Conservation (phyloP, 257 asterid genomes). For the Pogostemon cablin region DNA sequence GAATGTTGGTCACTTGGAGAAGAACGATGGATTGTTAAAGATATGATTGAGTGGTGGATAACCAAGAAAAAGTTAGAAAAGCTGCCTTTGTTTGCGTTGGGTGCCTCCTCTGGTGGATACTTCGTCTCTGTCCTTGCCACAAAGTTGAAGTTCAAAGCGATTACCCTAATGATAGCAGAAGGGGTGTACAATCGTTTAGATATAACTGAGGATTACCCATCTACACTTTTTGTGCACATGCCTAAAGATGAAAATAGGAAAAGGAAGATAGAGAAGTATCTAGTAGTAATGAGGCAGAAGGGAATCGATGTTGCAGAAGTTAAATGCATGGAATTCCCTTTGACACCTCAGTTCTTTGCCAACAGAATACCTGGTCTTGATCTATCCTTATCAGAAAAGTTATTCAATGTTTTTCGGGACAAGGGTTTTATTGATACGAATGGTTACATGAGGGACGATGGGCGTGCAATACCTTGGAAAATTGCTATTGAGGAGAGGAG, state of each 20-base stretch:
- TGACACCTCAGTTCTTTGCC: constrained; percentile 61
- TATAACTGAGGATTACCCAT: constrained; percentile 57
- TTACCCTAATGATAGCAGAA: constrained; percentile 84
- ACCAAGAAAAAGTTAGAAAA: constrained; percentile 53
- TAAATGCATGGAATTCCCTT: constrained; percentile 75
- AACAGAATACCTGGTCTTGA: constrained; percentile 70
- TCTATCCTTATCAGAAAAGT: constrained; percentile 44
- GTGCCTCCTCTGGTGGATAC: constrained; percentile 97
- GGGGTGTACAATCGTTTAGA: constrained; percentile 71
- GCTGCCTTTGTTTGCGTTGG: constrained; percentile 79
- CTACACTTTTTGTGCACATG: constrained; percentile 94
- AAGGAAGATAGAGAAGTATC: constrained; percentile 56
- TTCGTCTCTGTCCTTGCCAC: constrained; percentile 82
- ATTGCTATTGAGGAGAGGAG: constrained; percentile 57
- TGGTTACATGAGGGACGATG: constrained; percentile 87
- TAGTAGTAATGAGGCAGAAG: constrained; percentile 54
- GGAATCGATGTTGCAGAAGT: constrained; percentile 73
- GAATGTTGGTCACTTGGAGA: constrained; percentile 82
- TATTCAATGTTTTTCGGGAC: constrained; percentile 58
- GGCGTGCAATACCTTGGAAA: constrained; percentile 79
- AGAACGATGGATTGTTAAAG: constrained; percentile 58
- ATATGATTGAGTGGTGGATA: constrained; percentile 69
- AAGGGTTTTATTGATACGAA: constrained; percentile 70
- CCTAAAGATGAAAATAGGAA: constrained; percentile 84
- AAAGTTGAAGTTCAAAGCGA: constrained; percentile 52